Base-by-base conservation (phyloP, 75 land plant species). In the Pinus tabuliformis region DNA sequence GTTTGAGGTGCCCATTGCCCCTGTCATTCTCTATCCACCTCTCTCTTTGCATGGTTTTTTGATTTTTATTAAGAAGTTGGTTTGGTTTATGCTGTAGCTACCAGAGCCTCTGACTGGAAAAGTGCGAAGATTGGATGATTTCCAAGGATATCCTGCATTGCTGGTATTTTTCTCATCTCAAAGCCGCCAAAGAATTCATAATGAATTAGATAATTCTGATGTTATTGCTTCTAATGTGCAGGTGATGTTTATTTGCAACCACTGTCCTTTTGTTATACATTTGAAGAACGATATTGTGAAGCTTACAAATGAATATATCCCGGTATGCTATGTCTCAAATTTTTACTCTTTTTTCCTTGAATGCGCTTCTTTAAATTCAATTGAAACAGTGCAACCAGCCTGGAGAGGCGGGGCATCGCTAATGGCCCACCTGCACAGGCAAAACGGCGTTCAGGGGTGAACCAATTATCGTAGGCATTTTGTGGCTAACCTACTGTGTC, bases 81-180 rank as follows among this genome's bases (percentile, higher is more conserved):
- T 73, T 26, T 22, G 37, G 6, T 60, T 20, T 60, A 18, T 60
- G 21, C n/a, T 73, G 58, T 56, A 94, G 97, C 83, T 94, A 24
- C 86, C 89, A 58, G 97, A 94, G 84, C 95, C 97, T 56, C 81
- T 94, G 66, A 92, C 92, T 6, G 95, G 95, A 72, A 92, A 83
- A 81, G 63, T 76, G 45, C 92, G 97, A 93, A 86, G 73, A 59
- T 79, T 92, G 77, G 93, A 92, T 13, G 97, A 94, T 65, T 94
- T 94, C 70, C 90, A 94, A 76, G 52, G 80, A 26, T 80, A 82
- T 72, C 92, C 92, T 73, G 91, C 93, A 16, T 76, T 94, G 56
- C 76, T 94, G 88, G 97, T 94, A 72, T 72, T 20, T 22, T 5
- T 54, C 21, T 54, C 21, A 26, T 16, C 57, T 14, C 28, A 12